Evolutionary conservation across 2,329 filamentous ascomycete species (phyloP).

Genomic region (Ceratocystis cubensis): DNA sequence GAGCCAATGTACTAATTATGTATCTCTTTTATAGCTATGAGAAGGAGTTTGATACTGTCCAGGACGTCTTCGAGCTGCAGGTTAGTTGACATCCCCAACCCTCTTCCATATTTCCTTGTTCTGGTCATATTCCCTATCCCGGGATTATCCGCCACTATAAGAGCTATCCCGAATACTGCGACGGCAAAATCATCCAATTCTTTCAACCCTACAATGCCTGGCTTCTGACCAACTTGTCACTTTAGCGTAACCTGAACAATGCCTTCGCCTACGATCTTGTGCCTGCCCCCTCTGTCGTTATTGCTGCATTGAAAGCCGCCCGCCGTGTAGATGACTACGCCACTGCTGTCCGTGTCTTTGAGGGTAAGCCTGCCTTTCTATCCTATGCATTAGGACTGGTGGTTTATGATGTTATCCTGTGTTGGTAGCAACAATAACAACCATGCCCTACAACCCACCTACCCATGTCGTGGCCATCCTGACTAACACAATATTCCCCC

Average conservation of each 20-base stretch:
- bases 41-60: slow-evolving; percentile 90
- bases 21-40: slow-evolving; percentile 58
- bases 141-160: slow-evolving; percentile 14
- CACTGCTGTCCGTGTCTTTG: slow-evolving; percentile 94
- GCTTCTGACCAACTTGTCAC: no score
- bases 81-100: slow-evolving; percentile 40
- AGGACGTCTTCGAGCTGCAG: slow-evolving; percentile 99
- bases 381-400: not conserved
- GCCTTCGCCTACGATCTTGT: slow-evolving; percentile 99
- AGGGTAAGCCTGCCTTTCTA: slow-evolving; percentile 51
- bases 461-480: not conserved
- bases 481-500: not conserved
- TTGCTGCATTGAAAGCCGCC: slow-evolving; percentile 83
- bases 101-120: not conserved
- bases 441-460: not conserved
- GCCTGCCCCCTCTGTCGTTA: slow-evolving; percentile 80
- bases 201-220: no score
- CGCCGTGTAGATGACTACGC: slow-evolving; percentile 97
- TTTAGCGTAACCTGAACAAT: slow-evolving; percentile 88
- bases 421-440: not conserved
- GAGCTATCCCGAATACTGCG: slow-evolving; percentile 5
- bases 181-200: slow-evolving; percentile 13
- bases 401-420: not conserved
- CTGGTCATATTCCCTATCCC: slow-evolving; percentile 1
- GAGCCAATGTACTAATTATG: slow-evolving; percentile 12